These are phyloP conservation scores for Cornus suecica DNA, from an alignment of 148 eudicot species.

Conservation along the genomic window DNA sequence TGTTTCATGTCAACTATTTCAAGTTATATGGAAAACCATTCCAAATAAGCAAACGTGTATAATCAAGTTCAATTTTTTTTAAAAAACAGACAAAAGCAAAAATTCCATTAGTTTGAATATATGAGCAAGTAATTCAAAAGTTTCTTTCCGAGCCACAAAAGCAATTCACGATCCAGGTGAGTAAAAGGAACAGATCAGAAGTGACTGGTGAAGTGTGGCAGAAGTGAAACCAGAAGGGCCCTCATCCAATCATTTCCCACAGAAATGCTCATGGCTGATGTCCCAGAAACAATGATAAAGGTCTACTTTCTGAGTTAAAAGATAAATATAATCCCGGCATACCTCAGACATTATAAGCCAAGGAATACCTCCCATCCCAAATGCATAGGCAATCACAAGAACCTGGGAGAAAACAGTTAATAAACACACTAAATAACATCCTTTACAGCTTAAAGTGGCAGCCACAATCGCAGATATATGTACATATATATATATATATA, in stretches of 20 bases:
- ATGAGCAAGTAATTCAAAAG: background rate
- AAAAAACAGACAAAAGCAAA: background rate
- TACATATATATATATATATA: background rate
- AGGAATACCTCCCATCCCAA: conserved; percentile 84
- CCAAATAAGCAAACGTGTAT: too few species aligned
- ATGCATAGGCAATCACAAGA: conserved; percentile 59
- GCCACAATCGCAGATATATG: background rate
- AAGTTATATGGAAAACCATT: background rate
- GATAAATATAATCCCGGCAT: conserved; percentile 11
- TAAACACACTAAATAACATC: background rate
- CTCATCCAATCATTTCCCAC: background rate
- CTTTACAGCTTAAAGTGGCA: background rate
- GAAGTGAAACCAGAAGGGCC: background rate
- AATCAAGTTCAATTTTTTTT: background rate
- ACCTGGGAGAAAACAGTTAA: conserved; percentile 34
- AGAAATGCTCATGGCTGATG: background rate
- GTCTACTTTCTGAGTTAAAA: background rate
- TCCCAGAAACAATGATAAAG: background rate
- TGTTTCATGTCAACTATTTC: background rate
- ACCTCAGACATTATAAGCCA: conserved; percentile 99
- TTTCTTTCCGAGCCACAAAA: background rate
- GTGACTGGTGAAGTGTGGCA: background rate
- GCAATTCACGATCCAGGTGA: background rate
- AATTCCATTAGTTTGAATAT: background rate
- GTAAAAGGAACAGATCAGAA: background rate